Percentiles rank a stretch among this genome's conserved stretches.
Conservation (phyloP, 202 grass and related monocot species). For the Digitaria exilis region DNA sequence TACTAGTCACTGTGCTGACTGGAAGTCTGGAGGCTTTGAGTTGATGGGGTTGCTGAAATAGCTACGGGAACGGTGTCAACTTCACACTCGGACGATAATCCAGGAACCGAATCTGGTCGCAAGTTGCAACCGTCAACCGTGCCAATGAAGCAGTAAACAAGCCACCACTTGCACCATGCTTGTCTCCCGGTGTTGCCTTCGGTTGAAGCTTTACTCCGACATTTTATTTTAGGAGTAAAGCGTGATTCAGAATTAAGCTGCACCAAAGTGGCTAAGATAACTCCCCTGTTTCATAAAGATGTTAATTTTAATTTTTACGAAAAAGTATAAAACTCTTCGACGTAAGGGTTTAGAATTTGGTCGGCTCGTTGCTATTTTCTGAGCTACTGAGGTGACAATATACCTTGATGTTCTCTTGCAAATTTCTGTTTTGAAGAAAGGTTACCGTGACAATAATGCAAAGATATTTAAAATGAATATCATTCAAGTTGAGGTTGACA, state of each 20-base stretch:
- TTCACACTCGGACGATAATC: neutral
- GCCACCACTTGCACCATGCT: neutral
- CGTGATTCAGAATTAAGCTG: neutral
- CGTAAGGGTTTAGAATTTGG: neutral
- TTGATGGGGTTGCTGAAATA: neutral
- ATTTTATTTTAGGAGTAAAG: neutral
- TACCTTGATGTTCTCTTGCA: neutral
- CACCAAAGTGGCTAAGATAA: neutral
- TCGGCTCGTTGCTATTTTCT: neutral
- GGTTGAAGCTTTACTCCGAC: neutral
- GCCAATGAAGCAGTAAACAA: neutral
- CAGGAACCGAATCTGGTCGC: neutral
- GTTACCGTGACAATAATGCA: neutral
- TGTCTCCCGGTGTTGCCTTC: neutral
- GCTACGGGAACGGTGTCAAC: neutral
- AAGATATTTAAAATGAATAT: neutral
- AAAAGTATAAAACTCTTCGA: neutral
- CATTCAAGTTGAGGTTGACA: neutral
- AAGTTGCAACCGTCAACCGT: neutral
- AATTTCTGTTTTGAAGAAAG: neutral
- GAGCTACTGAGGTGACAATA: neutral
- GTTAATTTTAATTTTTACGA: neutral
- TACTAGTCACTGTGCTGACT: neutral
- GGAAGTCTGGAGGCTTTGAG: neutral
- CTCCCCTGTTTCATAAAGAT: neutral